Evolutionary conservation across 805 yeast species (phyloP), one percentile per base, ranked within the genome.

Genomic region (Wilhelminamyces savonicus): DNA sequence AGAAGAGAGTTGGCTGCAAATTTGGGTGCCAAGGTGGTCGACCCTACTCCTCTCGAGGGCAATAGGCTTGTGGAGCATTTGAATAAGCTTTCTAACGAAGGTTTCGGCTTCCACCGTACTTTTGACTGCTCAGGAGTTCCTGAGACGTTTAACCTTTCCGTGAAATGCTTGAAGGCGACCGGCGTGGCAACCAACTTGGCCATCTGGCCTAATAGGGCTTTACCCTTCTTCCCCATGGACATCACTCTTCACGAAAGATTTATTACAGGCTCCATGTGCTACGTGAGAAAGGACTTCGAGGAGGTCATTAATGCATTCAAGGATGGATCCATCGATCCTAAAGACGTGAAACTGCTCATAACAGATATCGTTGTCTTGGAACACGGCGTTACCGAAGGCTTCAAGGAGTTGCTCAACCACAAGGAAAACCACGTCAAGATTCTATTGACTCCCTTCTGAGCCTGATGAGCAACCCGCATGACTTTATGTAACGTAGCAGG

Each of bases 391-490:
- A 28, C 24, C 11, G 23, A 7, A 4, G 28, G 27, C 7, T 13
- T 29, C 24, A 4, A 9, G 12, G 28, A 29, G 14, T 29, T 29
- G 24, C 13, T 24, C 12, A 14, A 19, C 15, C 26, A 29, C 28
- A 29, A 29, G 19, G 32, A 23, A 5, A 28, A 29, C 24, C 28
- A 29, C 21, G 20, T 29, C 20, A 29, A 29, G 24, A 13, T 29
- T 13, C 16, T 29, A 20, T 9, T 29, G 4, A 20, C 27, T 9
- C 28, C 32, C 8, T n/a, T n/a, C n/a, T n/a, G n/a, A n/a, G n/a
- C n/a, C n/a, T n/a, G n/a, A n/a, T n/a, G n/a, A n/a, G n/a, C n/a
- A n/a, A n/a, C n/a, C n/a, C n/a, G n/a, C n/a, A n/a, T n/a, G n/a
- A n/a, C n/a, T n/a, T n/a, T n/a, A n/a, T n/a, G n/a, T n/a, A n/a